These are phyloP conservation scores for Mediolabrus comicus DNA, from an alignment of 108 stramenopile genomes.

Conservation along the genomic window DNA sequence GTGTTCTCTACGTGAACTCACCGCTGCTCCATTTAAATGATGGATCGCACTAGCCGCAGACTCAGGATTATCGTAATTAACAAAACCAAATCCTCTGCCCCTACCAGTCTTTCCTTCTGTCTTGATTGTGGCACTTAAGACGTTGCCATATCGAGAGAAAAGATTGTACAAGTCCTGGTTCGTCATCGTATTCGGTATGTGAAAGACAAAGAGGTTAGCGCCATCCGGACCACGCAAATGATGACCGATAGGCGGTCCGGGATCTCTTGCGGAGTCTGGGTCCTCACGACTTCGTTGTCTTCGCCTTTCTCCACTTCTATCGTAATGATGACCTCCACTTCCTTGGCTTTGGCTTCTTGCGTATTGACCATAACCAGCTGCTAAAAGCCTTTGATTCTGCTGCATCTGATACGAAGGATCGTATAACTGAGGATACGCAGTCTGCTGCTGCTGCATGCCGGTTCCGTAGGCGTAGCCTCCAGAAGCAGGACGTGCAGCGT, in stretches of 20 bases:
- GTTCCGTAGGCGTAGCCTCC: neutral
- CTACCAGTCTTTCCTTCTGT: constrained; percentile 93
- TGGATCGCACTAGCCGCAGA: constrained; percentile 94
- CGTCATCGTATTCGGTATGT: constrained; percentile 96
- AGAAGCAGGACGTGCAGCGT: neutral
- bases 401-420: neutral
- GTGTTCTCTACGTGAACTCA: constrained; percentile 40
- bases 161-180: constrained; percentile 91
- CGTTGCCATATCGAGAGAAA: constrained; percentile 87
- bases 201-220: constrained; percentile 97
- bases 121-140: constrained; percentile 96
- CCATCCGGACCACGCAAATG: constrained; percentile 72
- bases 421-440: neutral
- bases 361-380: neutral
- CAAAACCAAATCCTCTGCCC: constrained; percentile 97
- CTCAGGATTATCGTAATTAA: constrained; percentile 89
- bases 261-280: constrained; percentile 17
- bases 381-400: neutral
- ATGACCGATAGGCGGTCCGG: constrained; percentile 39
- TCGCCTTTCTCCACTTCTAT: neutral
- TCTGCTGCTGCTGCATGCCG: neutral
- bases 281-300: neutral
- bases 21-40: constrained; percentile 87
- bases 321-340: neutral
- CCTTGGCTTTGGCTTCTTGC: neutral